phyloP scores from a whole-genome alignment of 352 stramenopile species.

The Thalassiosira livingstoniorum region DNA sequence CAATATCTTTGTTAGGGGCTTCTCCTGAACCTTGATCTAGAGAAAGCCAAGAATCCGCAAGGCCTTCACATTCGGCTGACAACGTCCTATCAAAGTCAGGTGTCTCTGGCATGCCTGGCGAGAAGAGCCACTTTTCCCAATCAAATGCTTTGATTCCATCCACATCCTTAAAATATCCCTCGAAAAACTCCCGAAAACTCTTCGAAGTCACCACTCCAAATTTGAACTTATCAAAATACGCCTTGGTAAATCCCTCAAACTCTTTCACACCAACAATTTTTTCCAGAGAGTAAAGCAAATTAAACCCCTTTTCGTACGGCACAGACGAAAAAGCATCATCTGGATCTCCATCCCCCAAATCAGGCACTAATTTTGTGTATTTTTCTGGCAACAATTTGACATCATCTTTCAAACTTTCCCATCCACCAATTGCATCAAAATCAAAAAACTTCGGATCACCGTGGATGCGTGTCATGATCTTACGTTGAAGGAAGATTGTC shows the following conservation, averaged over 20 bases:
- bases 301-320: constrained; percentile 96
- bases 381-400: constrained; percentile 79
- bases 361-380: constrained; percentile 91
- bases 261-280: constrained; percentile 77
- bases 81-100: constrained; percentile 91
- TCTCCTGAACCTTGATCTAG: constrained; percentile 58
- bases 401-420: constrained; percentile 78
- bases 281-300: constrained; percentile 87
- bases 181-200: constrained; percentile 87
- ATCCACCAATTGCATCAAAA: constrained; percentile 86
- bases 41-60: constrained; percentile 71
- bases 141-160: constrained; percentile 87
- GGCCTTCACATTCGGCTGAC: constrained; percentile 62
- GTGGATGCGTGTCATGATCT: constrained; percentile 91
- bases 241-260: constrained; percentile 92
- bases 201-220: constrained; percentile 89
- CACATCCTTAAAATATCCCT: constrained; percentile 86
- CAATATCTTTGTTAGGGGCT: constrained; percentile 56
- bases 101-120: constrained; percentile 89
- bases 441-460: constrained; percentile 77
- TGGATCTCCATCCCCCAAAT: constrained; percentile 89
- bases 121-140: constrained; percentile 93
- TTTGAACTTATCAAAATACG: constrained; percentile 91
- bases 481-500: constrained; percentile 97
- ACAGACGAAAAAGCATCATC: constrained; percentile 95